Conservation (phyloP, 306 rosid genomes). For the Vigna mungo region DNA sequence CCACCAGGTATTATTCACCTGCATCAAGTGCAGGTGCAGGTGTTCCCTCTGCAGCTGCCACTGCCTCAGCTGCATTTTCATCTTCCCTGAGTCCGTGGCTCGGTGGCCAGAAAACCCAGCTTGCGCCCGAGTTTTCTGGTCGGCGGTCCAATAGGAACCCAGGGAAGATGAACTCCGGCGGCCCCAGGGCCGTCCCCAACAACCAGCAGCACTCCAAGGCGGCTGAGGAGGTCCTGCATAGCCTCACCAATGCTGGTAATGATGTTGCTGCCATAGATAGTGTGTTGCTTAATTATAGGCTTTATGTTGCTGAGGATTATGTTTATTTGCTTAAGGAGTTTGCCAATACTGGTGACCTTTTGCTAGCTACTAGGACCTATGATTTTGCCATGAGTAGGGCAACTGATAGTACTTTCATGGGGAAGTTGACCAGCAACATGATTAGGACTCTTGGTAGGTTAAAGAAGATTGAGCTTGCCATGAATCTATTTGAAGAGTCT, state of each 20-base stretch:
- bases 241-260: conserved; percentile 60
- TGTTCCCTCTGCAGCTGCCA: conserved; percentile 10
- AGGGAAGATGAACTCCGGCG: conserved; percentile 79
- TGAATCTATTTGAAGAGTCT: conserved; percentile 64
- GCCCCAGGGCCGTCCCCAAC: conserved; percentile 60
- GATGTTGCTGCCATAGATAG: conserved; percentile 54
- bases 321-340: conserved; percentile 68
- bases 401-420: conserved; percentile 61
- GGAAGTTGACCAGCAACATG: conserved; percentile 82
- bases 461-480: conserved; percentile 76
- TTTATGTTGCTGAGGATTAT: conserved; percentile 74
- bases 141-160: conserved; percentile 80
- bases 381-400: conserved; percentile 73
- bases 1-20: conserved; percentile 53
- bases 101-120: conserved; percentile 54
- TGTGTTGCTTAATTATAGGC: conserved; percentile 61
- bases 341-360: conserved; percentile 71
- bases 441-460: conserved; percentile 91
- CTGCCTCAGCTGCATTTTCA: conserved; percentile 40
- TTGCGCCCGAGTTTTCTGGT: conserved; percentile 75
- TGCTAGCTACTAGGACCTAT: conserved; percentile 64
- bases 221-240: conserved; percentile 79
- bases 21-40: not conserved
- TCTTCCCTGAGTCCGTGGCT: conserved; percentile 59
- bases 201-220: conserved; percentile 56